Percentiles rank a stretch among this genome's conserved stretches.
phyloP scores from a whole-genome alignment of 768 basidiomycete genomes.

The Udeniomyces megalosporus region DNA sequence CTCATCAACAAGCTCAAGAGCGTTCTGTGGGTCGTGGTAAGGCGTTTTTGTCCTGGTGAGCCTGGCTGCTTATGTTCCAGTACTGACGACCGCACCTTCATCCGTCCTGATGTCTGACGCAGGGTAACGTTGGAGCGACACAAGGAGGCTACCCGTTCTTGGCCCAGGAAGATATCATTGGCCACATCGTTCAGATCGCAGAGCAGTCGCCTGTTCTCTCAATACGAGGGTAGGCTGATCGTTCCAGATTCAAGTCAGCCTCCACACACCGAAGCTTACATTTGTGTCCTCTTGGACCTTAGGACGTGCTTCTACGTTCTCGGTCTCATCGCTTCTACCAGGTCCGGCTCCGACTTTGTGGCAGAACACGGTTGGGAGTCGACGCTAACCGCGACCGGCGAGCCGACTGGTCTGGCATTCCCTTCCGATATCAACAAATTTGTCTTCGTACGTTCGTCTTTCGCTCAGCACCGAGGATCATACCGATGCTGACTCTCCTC shows the following conservation, averaged over 20 bases:
- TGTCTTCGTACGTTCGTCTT: slow-evolving; percentile 43
- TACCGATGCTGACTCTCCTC: too few relatives aligned
- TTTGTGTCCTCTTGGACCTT: neutral
- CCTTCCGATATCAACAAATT: slow-evolving; percentile 72
- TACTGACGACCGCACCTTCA: too few relatives aligned
- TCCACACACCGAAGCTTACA: neutral
- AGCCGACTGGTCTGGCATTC: slow-evolving; percentile 79
- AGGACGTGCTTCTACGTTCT: slow-evolving; percentile 95
- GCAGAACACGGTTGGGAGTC: slow-evolving; percentile 90
- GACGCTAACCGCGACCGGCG: slow-evolving; percentile 64
- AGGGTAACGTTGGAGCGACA: slow-evolving; percentile 90
- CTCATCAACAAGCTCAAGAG: slow-evolving; percentile 83
- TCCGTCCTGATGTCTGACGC: neutral
- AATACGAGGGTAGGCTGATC: slow-evolving; percentile 62
- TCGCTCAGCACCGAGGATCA: neutral
- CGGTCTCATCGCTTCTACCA: slow-evolving; percentile 78
- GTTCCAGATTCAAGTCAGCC: neutral
- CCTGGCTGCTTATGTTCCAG: neutral
- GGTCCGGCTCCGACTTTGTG: slow-evolving; percentile 79
- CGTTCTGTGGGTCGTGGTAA: slow-evolving; percentile 87
- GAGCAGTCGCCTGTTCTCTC: slow-evolving; percentile 77
- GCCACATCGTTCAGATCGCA: slow-evolving; percentile 75
- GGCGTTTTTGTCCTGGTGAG: slow-evolving; percentile 25
- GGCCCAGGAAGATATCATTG: slow-evolving; percentile 88
- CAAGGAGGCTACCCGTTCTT: slow-evolving; percentile 83